These are phyloP conservation scores for Amaranthus hypochondriacus DNA, from an alignment of 148 eudicot genomes.

Conservation along the genomic window DNA sequence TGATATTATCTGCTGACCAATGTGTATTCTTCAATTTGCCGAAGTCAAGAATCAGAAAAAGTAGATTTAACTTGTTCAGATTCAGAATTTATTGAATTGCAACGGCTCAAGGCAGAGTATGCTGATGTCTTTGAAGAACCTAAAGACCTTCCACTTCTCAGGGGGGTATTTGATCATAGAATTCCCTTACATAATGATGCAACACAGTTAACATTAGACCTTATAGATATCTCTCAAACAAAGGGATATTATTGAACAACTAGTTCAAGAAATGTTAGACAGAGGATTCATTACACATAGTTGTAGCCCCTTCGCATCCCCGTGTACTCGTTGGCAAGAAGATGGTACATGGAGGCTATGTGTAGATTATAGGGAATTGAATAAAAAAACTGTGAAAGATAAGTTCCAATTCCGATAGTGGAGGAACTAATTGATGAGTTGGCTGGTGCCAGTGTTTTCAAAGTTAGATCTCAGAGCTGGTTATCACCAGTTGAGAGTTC, in stretches of 20 bases:
- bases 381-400: background rate
- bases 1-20: background rate
- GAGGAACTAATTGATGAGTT: background rate
- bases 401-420: background rate
- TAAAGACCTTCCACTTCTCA: background rate
- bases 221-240: constrained; percentile 2
- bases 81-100: background rate
- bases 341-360: constrained; percentile 2
- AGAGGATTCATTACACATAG: no score
- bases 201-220: background rate
- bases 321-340: background rate
- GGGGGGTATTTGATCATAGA: background rate
- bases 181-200: background rate
- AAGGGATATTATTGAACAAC: background rate
- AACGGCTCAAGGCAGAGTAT: background rate
- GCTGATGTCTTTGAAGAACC: background rate
- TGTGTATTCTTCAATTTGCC: background rate
- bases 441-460: background rate
- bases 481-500: background rate
- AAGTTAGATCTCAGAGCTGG: background rate
- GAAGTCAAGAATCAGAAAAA: background rate
- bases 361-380: background rate
- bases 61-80: background rate
- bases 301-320: background rate
- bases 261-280: constrained; percentile 1